Evolutionary conservation across 305 asterid species (phyloP).

Genomic region (Solanum hybrid): DNA sequence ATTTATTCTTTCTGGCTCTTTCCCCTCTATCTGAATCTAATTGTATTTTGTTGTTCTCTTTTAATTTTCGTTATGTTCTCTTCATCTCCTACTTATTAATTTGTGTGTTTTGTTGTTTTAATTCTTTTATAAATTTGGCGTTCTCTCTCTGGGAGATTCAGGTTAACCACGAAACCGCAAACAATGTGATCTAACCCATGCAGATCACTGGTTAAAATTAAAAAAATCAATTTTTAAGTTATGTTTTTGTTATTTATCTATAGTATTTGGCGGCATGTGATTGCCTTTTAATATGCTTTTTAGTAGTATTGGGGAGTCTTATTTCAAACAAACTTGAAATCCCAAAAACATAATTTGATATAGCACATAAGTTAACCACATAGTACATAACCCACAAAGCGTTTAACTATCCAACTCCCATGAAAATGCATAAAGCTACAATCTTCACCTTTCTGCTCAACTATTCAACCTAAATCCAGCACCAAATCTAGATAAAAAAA

Average conservation of each 20-base stretch:
- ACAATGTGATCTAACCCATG: not conserved
- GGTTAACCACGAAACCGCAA: not conserved
- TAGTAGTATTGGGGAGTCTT: not conserved
- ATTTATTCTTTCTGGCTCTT: too few relatives aligned
- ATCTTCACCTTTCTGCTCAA: not conserved
- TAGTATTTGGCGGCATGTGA: not conserved
- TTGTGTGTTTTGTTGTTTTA: not conserved
- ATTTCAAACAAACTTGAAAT: not conserved
- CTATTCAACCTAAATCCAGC: conserved; percentile 5
- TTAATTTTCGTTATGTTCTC: not conserved
- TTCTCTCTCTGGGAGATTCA: not conserved
- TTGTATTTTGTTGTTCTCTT: too few relatives aligned
- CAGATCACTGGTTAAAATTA: not conserved
- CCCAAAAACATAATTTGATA: not conserved
- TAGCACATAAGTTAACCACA: not conserved
- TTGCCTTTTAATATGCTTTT: not conserved
- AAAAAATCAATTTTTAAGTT: not conserved
- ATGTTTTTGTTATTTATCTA: not conserved
- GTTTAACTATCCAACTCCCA: not conserved
- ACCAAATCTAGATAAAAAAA: conserved; percentile 23
- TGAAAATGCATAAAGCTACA: not conserved
- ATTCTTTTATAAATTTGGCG: too few relatives aligned
- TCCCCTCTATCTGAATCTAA: too few relatives aligned
- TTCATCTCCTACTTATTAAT: not conserved
- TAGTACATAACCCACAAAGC: not conserved